Base-by-base conservation (phyloP, 2,329 filamentous ascomycete species). In the Penicillium sp. region DNA sequence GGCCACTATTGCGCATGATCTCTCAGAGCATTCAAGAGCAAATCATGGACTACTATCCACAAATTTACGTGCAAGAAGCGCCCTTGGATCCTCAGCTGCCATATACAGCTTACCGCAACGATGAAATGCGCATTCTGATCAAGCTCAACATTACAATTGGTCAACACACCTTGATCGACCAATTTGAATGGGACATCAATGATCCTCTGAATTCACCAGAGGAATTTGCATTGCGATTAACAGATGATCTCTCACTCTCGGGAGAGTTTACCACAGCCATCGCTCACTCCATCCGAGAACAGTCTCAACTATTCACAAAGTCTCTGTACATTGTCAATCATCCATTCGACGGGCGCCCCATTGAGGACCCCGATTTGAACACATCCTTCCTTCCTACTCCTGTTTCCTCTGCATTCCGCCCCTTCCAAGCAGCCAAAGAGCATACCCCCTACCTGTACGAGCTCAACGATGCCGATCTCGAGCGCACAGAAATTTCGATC, bases 101-200 rank as follows among this genome's bases (percentile, higher is more conserved):
- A 0, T 97, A 97, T 66, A 84, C 80, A 35, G 90, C 93, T 5
- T 95, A 96, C 75, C 97, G 97, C 71, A 95, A 98, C 65, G 93
- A 98, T 66, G 93, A 98, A 73, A 96, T 98, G 91, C 86, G 93
- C 43, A 87, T 98, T 58, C 74, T 95, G 38, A 83, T 98, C 70
- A 97, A 96, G 70, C 78, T 98, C 43, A 96, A 97, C 70, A 95
- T 98, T 63, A 97, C 93, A 5, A 96, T 98, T 63, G 93, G 91
- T 36, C 86, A 88, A 54, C 88, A 95, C 64, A 97, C 90, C 0
- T 76, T 98, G 26, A 85, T 96, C 33, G 93, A 98, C 63, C 93
- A 97, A 66, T 97, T 98, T 53, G 93, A 98, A 70, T 98, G 93
- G 93, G 93, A 98, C 60, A 90, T 97, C 66, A 97, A 97, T 70